Evolutionary conservation across 2,329 filamentous ascomycete genomes (phyloP).

Genomic region (Cladosporium halotolerans): DNA sequence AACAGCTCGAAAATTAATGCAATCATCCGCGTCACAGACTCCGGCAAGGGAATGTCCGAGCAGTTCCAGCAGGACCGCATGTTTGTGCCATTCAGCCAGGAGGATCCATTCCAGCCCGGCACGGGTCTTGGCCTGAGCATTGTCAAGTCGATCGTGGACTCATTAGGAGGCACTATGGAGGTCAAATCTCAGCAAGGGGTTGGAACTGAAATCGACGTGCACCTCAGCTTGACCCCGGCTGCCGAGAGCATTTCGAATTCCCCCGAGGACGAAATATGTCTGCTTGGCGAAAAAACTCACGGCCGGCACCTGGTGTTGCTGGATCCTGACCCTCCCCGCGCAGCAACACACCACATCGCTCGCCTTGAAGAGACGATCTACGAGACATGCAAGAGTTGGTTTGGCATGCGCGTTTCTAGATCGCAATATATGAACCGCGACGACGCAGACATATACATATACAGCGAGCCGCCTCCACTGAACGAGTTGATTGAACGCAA

Average conservation of each 20-base stretch:
- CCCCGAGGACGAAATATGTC: constrained; percentile 13
- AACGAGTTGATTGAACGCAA: constrained; percentile 17
- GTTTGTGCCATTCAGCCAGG: constrained; percentile 60
- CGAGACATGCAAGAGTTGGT: constrained; percentile 19
- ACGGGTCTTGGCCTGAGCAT: constrained; percentile 61
- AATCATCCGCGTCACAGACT: constrained; percentile 47
- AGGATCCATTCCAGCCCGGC: constrained; percentile 54
- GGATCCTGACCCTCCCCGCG: constrained; percentile 11
- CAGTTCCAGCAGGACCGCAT: constrained; percentile 56
- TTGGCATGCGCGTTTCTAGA: constrained; percentile 18
- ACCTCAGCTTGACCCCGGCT: constrained; percentile 16
- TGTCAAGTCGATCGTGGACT: constrained; percentile 53
- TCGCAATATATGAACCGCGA: constrained; percentile 14
- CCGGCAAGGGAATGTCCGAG: constrained; percentile 59
- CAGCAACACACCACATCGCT: constrained; percentile 12
- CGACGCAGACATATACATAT: constrained; percentile 21
- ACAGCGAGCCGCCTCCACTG: constrained; percentile 20
- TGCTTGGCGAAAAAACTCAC: constrained; percentile 12
- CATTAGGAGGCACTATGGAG: constrained; percentile 54
- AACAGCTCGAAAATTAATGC: constrained; percentile 16
- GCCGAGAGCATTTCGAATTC: constrained; percentile 3
- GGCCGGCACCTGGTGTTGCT: constrained; percentile 20
- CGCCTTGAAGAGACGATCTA: constrained; percentile 18
- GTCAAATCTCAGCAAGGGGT: constrained; percentile 46
- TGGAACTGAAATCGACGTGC: constrained; percentile 22